These are phyloP conservation scores for Orbilia javanica DNA, from an alignment of 2,329 filamentous ascomycete genomes.

Conservation along the genomic window DNA sequence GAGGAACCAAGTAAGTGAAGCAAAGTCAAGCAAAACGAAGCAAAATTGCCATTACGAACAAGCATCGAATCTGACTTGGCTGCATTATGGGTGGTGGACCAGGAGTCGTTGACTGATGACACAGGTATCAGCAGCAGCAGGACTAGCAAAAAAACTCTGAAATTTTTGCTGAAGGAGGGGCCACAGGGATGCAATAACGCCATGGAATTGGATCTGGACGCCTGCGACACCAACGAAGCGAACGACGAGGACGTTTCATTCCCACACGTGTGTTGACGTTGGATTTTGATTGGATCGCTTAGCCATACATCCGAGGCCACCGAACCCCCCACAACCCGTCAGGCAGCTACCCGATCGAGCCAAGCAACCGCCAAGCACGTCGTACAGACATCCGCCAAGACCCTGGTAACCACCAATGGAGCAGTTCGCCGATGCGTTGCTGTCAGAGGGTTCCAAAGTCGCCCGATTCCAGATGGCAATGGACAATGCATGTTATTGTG, in stretches of 20 bases:
- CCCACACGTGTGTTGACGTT: constrained; percentile 38
- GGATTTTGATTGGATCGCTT: constrained; percentile 50
- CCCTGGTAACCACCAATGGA: constrained; percentile 30
- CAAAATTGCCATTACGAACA: constrained; percentile 30
- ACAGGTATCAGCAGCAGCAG: neutral
- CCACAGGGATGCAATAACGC: constrained; percentile 41
- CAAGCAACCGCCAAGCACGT: constrained; percentile 46
- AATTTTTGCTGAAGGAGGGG: constrained; percentile 20
- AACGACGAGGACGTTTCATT: constrained; percentile 21
- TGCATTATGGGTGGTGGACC: constrained; percentile 2
- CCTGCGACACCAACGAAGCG: neutral
- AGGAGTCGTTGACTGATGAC: neutral
- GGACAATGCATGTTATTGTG: neutral
- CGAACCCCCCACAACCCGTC: constrained; percentile 40
- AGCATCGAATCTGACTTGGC: constrained; percentile 44
- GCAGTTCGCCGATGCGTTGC: constrained; percentile 39
- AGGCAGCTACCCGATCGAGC: constrained; percentile 57
- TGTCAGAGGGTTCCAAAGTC: neutral
- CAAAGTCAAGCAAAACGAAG: constrained; percentile 9
- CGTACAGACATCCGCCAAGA: constrained; percentile 31
- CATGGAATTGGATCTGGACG: constrained; percentile 28
- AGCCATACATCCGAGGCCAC: neutral
- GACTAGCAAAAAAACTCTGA: neutral
- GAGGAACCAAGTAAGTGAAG: constrained; percentile 3
- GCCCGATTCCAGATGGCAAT: no score